These are phyloP conservation scores for Monilinia aucupariae DNA, from an alignment of 2,329 filamentous ascomycete genomes.

Conservation along the genomic window DNA sequence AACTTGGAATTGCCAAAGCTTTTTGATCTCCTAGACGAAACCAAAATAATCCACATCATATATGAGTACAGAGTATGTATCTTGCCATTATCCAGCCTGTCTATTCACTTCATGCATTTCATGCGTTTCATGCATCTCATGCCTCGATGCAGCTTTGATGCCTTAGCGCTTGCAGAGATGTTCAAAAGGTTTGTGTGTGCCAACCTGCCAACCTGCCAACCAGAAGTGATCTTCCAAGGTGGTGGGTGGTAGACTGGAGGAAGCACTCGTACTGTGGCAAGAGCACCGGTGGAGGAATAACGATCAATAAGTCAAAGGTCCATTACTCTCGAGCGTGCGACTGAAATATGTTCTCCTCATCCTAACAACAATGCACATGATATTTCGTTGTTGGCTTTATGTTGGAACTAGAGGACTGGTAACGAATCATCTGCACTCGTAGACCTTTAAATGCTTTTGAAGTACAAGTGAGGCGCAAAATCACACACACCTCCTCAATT, in stretches of 20 bases:
- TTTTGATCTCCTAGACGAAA: too few relatives aligned
- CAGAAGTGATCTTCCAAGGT: not conserved
- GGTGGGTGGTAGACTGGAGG: not conserved
- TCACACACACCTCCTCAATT: not conserved
- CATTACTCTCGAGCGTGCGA: not conserved
- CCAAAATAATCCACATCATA: too few relatives aligned
- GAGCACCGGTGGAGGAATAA: too few relatives aligned
- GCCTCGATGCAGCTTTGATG: not conserved
- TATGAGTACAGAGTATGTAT: too few relatives aligned
- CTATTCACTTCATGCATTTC: too few relatives aligned
- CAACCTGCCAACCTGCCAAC: conserved; percentile 1
- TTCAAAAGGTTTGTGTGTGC: not conserved
- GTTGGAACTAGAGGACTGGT: not conserved
- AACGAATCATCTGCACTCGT: not conserved
- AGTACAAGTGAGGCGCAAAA: not conserved
- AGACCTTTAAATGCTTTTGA: not conserved
- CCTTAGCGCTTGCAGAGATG: too few relatives aligned
- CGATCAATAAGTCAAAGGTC: too few relatives aligned
- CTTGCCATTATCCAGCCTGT: not conserved
- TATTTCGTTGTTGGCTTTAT: not conserved
- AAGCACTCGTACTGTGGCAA: not conserved
- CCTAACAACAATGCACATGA: not conserved
- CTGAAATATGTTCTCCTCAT: not conserved
- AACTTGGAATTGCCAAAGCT: not conserved
- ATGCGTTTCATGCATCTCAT: too few relatives aligned